Evolutionary conservation across 2,329 filamentous ascomycete species (phyloP), one percentile per base, ranked within the genome.

Genomic region (Penicillium sclerotigenum): DNA sequence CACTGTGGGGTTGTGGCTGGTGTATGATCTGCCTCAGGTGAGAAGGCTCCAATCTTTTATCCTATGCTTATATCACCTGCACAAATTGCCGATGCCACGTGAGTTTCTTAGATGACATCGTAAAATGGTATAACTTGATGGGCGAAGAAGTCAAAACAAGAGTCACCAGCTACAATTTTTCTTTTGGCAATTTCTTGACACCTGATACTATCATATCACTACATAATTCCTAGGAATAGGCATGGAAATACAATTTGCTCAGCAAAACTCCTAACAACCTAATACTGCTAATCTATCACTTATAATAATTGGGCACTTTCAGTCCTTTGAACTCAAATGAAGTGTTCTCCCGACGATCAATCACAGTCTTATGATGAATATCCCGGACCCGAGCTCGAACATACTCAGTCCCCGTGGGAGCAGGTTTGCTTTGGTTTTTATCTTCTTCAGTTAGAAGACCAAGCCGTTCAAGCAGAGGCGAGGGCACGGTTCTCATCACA

Each of bases 321-420:
- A 76, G 49, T 2, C 74, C 74, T 51, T 76, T 77, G 60, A 76
- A 78, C 56, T 77, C 71, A 47, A 79, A 79, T 5, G 70, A 68
- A 3, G 77, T 79, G 1, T 76, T 76, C 34, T 76, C 75, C 16
- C 77, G 68, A 52, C 73, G 76, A 31, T 77, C 74, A 36, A 78
- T 38, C 5, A 80, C 75, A 7, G 71, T 74, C 67, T 76, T 78
- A 52, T 77, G 57, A 61, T 79, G 77, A 33, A 79, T 76, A 59
- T 79, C 76, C 64, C 73, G 77, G 24, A 79, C 77, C 9, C 77
- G 67, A 1, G 77, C 78, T 2, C 77, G 71, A 13, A 79, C 76
- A 53, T 79, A 80, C 41, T 79, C 76, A 1, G 74, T 77, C 0
- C 77, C 77, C 1, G 72, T 72, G 0, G 74, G 69, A 1, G 73